Base-by-base conservation (phyloP, 768 basidiomycete genomes). In the Stropharia rugosoannulata region DNA sequence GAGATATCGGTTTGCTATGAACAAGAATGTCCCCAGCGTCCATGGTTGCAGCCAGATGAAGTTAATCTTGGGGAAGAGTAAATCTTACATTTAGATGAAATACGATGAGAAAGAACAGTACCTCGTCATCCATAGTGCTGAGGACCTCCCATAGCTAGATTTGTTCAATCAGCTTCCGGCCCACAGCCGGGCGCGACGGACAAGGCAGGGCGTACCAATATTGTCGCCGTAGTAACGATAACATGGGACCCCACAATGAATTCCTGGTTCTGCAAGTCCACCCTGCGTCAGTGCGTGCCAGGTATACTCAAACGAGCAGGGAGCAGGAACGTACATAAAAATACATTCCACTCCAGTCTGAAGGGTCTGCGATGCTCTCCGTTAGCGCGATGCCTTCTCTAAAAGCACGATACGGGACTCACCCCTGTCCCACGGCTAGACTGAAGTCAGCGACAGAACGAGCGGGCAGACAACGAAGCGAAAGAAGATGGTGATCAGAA, bases 1-100 rank as follows among this genome's bases (percentile, higher is more conserved):
- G 9, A 73, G 60, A 55, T 76, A 76, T 29, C 75, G 70, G 60
- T 76, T 76, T 38, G 75, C 59, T 36, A 73, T 64, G 64, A 75
- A 76, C 7, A 76, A 61, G 25, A 70, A 37, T 2, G 68, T 66
- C 18, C 70, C 69, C 25, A 71, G 41, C 6, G 66, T 59, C 57
- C 68, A 62, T 4, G 70, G 64, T 45, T 62, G 51, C 13, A 55
- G 65, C 75, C 74, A 75, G 15, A 73, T 70, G 49, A 70, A 67
- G 41, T 68, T 65, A 11, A 74, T 62, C 73, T 74, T 51, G 44
- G 11, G 19, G 27, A 4, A 47, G 40, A 5, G 5, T 27, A 8
- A 16, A 39, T 39, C 6, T 12, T 25, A 10, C 39, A 16, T 15
- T 27, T 22, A n/a, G 13, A 27, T 6, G 25, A 27, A 35, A 19